phyloP scores from a whole-genome alignment of 495 filamentous ascomycete genomes.

The Pseudomonodictys pantanalensis region DNA sequence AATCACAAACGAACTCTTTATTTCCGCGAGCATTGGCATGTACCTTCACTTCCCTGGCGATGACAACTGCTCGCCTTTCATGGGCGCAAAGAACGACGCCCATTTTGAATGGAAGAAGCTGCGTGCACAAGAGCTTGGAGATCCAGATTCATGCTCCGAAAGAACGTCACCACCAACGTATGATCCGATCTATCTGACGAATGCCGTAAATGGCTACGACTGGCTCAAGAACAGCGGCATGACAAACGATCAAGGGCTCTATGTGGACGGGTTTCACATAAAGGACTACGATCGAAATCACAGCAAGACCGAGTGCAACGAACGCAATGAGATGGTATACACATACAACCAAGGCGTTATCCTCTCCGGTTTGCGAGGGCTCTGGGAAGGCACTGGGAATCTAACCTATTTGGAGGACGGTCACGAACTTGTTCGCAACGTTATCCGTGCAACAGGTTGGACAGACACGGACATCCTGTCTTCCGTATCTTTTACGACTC shows the following conservation, averaged over 20 bases:
- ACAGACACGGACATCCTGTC: slow-evolving; percentile 31
- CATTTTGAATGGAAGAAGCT: background rate
- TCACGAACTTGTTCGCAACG: slow-evolving; percentile 66
- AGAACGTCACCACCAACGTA: slow-evolving; percentile 42
- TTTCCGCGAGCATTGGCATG: slow-evolving; percentile 82
- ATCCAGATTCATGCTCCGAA: background rate
- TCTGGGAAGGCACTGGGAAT: slow-evolving; percentile 70
- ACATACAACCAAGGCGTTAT: slow-evolving; percentile 96
- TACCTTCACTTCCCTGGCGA: slow-evolving; percentile 89
- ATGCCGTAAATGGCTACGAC: slow-evolving; percentile 71
- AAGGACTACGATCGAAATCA: slow-evolving; percentile 59
- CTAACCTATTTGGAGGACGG: slow-evolving; percentile 71
- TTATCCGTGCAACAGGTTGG: slow-evolving; percentile 77
- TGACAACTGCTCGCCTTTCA: slow-evolving; percentile 65
- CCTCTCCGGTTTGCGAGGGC: slow-evolving; percentile 76
- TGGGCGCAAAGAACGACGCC: slow-evolving; percentile 14
- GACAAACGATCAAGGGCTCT: slow-evolving; percentile 75
- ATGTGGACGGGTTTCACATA: slow-evolving; percentile 90
- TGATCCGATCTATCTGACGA: slow-evolving; percentile 63
- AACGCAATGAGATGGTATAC: slow-evolving; percentile 82
- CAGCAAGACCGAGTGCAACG: slow-evolving; percentile 63
- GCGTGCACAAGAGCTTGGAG: background rate
- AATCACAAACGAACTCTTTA: slow-evolving; percentile 91
- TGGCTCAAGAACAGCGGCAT: slow-evolving; percentile 81
- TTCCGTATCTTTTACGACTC: slow-evolving; percentile 25